Base-by-base conservation (phyloP, 225 moss, liverwort and hornwort genomes). In the Thuidium tamariscinum region DNA sequence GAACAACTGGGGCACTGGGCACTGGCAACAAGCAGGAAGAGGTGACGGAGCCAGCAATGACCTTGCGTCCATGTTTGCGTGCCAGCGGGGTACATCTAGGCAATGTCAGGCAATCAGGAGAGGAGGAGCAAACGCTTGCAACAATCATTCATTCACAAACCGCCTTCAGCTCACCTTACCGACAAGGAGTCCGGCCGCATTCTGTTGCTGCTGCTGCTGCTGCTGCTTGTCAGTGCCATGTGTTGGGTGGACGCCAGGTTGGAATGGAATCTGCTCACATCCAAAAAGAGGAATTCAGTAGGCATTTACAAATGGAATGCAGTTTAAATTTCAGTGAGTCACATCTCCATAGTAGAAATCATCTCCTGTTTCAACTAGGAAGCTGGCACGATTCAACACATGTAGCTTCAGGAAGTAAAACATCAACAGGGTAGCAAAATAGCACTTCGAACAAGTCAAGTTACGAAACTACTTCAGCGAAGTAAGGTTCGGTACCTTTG, bases 151-250 rank as follows among this genome's bases (percentile, higher is more conserved):
- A 86, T 55, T 61, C 68, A 67, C 79, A 54, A 82, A 52, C 37
- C 37, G 66, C 70, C 74, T 61, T 23, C 10, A 60, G 60, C 60
- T 41, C 63, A 9, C 61, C 82, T 61, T 75, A 68, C 86, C 74
- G 79, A 83, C 86, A 74, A 36, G 37, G 55, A 46, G 61, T 59
- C 77, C 65, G 25, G 72, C 46, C 57, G 56, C 83, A 18, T 52
- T 49, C 63, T 74, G 63, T 23, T 63, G 62, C 62, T 60, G 63
- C 63, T 63, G 63, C 62, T 61, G 41, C 61, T 32, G 68, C 48
- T 73, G 57, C 75, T 64, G 69, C 60, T 82, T 42, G 86, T 87
- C 87, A 90, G 87, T 66, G 77, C 63, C 88, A 90, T 90, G 88
- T 90, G 88, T 70, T 88, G 46, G 88, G 82, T 86, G 37, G 77